A percentile compares a stretch with the other conserved stretches of the same genome.
Conservation (phyloP, 176 grass and related monocot genomes). For the Oryza coarctata region DNA sequence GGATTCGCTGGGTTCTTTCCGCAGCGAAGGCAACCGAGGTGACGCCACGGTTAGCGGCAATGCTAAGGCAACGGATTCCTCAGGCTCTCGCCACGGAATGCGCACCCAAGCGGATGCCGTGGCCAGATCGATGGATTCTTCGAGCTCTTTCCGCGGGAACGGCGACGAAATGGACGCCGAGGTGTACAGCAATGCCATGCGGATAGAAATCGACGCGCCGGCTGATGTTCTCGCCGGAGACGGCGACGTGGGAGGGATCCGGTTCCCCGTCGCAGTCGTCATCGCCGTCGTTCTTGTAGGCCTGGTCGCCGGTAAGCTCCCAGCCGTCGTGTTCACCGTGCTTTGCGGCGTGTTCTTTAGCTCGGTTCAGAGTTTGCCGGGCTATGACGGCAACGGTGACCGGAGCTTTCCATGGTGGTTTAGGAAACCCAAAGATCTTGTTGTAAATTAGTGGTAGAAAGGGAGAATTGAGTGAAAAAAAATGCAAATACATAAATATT, state of each 20-base stretch:
- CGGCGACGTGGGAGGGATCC: not conserved
- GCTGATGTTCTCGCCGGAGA: not conserved
- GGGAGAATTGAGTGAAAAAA: not conserved
- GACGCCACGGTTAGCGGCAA: constrained; percentile 25
- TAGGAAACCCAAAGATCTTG: not conserved
- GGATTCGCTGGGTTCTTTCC: not conserved
- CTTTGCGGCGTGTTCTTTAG: constrained; percentile 38
- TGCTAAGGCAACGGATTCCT: constrained; percentile 13
- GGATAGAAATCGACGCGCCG: not conserved
- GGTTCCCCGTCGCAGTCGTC: constrained; percentile 28
- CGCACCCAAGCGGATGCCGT: not conserved
- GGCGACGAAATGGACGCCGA: not conserved
- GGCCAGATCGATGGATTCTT: not conserved
- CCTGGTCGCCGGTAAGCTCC: constrained; percentile 56
- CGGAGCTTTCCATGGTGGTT: not conserved
- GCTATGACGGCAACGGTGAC: not conserved
- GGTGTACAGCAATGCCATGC: not conserved
- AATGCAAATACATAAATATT: not conserved
- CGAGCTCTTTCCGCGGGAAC: not conserved
- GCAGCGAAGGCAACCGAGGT: constrained; percentile 20
- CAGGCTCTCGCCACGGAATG: not conserved
- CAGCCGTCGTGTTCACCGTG: constrained; percentile 58
- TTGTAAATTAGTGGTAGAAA: constrained; percentile 40
- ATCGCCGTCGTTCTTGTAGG: constrained; percentile 53
- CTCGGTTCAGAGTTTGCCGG: constrained; percentile 17